Evolutionary conservation across 345 rosid species (phyloP).

Genomic region (Carallia pectinifolia): DNA sequence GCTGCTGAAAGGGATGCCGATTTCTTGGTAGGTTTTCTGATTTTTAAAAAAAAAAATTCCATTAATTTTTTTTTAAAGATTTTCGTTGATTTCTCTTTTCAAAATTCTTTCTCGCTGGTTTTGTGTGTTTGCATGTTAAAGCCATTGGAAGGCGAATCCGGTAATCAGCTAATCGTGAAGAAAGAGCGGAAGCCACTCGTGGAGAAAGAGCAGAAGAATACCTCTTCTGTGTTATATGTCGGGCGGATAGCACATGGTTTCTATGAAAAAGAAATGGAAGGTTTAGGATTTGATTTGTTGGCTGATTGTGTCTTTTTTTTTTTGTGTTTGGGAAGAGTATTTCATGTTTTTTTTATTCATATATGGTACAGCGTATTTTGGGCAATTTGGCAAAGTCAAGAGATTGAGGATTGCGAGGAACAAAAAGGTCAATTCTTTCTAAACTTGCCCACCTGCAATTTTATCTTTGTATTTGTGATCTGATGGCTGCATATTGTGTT

Average conservation of each 20-base stretch:
- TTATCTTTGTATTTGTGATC: neutral
- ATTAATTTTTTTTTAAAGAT: too few species aligned
- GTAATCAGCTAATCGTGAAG: conserved; percentile 44
- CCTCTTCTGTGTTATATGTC: conserved; percentile 65
- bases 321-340: neutral
- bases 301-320: neutral
- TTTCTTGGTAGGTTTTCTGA: conserved; percentile 54
- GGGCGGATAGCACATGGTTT: conserved; percentile 94
- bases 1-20: conserved; percentile 41
- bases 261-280: conserved; percentile 89
- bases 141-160: conserved; percentile 85
- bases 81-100: neutral
- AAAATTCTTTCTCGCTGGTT: neutral
- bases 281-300: conserved; percentile 23
- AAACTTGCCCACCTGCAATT: neutral
- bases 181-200: conserved; percentile 18
- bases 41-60: too few species aligned
- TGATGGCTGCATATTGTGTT: too few species aligned
- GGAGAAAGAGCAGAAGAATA: conserved; percentile 18
- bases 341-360: neutral
- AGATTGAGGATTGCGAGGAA: conserved; percentile 79
- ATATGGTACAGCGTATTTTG: conserved; percentile 54
- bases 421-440: conserved; percentile 53
- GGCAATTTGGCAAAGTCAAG: conserved; percentile 80
- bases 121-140: conserved; percentile 10